Base-by-base conservation (phyloP, 306 rosid genomes). In the Trifolium pratense region DNA sequence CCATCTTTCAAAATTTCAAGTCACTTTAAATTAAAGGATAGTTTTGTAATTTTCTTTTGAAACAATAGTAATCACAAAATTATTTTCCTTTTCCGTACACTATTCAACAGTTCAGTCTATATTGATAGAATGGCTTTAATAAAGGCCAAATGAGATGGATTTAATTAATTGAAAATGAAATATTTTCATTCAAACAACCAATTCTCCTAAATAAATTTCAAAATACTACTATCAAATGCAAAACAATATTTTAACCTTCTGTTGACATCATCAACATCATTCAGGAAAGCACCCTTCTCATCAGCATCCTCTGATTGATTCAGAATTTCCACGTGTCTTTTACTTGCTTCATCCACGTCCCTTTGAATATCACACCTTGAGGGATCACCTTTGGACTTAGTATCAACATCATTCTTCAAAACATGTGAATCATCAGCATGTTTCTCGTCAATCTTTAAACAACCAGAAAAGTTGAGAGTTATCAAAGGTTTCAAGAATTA, bases 381-480 rank as follows among this genome's bases (percentile, higher is more conserved):
- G 59, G 86, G 78, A 52, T 32, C 88, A 71, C 78, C 52, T 48
- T 72, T 71, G 14, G 80, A 79, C 77, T 80, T 80, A 21, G 25
- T 2, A 21, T 79, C 75, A 36, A 25, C 1, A 71, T 21, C 25
- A 21, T 21, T 21, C 25, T 21, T 21, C 25, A 21, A 21, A 21
- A 21, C 25, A 21, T n/a, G n/a, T n/a, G n/a, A n/a, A n/a, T n/a
- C n/a, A n/a, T n/a, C n/a, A n/a, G n/a, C n/a, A n/a, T 21, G 25
- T 21, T 21, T 21, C 25, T n/a, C 53, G 12, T 46, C 78, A 17
- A 88, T 68, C 15, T 45, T 79, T 9, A 76, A 69, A 77, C 79
- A 79, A 3, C 90, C 88, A 32, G 80, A 79, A 46, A 86, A 55
- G 29, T 80, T 77, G 5, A 88, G 80, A 32, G 79, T 43, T n/a